phyloP scores from a whole-genome alignment of 192 early-diverging fungal genomes.

The Gaertneriomyces semiglobifer region DNA sequence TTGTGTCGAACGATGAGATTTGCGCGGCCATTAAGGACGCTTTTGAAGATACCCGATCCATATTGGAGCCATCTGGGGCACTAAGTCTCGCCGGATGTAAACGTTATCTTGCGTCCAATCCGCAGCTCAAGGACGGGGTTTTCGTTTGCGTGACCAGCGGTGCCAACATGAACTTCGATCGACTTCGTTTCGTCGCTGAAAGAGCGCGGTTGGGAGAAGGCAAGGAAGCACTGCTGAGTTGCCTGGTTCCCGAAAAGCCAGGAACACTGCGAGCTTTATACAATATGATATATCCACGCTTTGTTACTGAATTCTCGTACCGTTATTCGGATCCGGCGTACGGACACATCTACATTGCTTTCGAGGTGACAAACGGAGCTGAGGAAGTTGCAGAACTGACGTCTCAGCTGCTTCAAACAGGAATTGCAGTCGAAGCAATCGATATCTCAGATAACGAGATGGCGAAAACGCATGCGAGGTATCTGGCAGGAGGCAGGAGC shows the following conservation, averaged over 20 bases:
- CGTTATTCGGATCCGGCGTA: slow-evolving; percentile 70
- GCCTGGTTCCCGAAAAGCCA: slow-evolving; percentile 89
- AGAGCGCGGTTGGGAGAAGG: slow-evolving; percentile 93
- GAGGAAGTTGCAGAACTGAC: slow-evolving; percentile 71
- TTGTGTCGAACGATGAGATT: slow-evolving; percentile 93
- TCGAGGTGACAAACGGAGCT: slow-evolving; percentile 70
- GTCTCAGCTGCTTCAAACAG: slow-evolving; percentile 44
- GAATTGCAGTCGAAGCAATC: slow-evolving; percentile 58
- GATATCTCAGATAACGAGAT: slow-evolving; percentile 88
- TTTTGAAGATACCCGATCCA: slow-evolving; percentile 84
- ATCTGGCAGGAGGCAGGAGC: slow-evolving; percentile 81
- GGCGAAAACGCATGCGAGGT: slow-evolving; percentile 94
- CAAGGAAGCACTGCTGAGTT: slow-evolving; percentile 83
- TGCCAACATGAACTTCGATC: slow-evolving; percentile 99
- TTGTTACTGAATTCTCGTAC: slow-evolving; percentile 91
- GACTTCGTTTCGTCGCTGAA: slow-evolving; percentile 95
- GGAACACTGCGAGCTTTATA: slow-evolving; percentile 72
- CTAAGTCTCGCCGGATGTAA: slow-evolving; percentile 84
- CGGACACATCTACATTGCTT: slow-evolving; percentile 88
- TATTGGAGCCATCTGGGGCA: slow-evolving; percentile 96
- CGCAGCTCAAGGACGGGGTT: slow-evolving; percentile 47
- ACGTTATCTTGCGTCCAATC: slow-evolving; percentile 59
- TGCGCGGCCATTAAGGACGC: slow-evolving; percentile 66
- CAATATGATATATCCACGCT: slow-evolving; percentile 70
- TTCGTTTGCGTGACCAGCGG: slow-evolving; percentile 83